Evolutionary conservation across 371 early-diverging fungal genomes (phyloP), one percentile per base, ranked within the genome.

Genomic region (Massospora cicadina): DNA sequence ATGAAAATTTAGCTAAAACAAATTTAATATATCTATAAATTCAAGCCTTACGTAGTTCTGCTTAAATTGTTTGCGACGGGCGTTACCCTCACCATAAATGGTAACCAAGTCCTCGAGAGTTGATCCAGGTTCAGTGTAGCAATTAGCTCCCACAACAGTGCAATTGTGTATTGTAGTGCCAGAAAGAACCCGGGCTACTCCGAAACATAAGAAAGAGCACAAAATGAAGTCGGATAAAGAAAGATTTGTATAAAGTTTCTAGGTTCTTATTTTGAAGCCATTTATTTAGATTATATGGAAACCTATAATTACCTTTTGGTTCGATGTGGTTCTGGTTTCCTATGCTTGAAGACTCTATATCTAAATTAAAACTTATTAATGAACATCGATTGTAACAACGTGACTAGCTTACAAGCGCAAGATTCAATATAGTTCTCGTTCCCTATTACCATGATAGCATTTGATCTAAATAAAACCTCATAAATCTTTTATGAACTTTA

Each of bases 21-120:
- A n/a, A 57, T 57, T 57, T n/a, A 57, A 57, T 57, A 57, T 5
- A n/a, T 2, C 28, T 5, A 57, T 21, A 5, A 21, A 10, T 25
- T 74, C 72, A 58, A 71, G 71, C 32, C 79, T 76, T 29, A 69
- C 65, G 69, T 83, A 82, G 12, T 81, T 80, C 27, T 77, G 77
- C 68, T 78, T 84, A 55, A 80, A 79, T 64, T 79, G 76, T 60
- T 83, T 79, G 60, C 74, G 66, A 25, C 85, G 83, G 54, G 72
- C 78, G 69, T 82, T 71, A 55, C 73, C 72, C 23, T 60, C 61
- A 3, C 61, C 61, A 24, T 60, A 60, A 30, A 60, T 33, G n/a
- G 33, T 33, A 33, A 13, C 26, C 32, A 60, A 30, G 2, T 60
- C 61, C 23, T 60, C 33, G 13, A 60, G 33, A 13, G 7, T 26